A percentile compares a stretch with the other conserved stretches of the same genome.
phyloP scores from a whole-genome alignment of 1,284 basidiomycete species.

The Trichosporon asahii region DNA sequence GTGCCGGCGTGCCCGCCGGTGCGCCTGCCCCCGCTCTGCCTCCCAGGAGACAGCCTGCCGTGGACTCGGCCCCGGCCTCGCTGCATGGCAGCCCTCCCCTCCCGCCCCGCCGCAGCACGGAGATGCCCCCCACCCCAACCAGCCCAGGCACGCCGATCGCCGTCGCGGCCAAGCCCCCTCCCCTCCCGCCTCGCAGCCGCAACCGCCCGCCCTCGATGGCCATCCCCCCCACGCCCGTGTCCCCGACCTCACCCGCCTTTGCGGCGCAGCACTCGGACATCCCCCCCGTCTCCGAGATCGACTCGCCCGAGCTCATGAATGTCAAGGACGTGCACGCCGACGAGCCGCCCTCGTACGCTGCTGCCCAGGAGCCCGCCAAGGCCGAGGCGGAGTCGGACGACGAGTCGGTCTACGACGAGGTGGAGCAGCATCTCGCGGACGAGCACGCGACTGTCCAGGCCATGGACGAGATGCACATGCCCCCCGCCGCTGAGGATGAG shows the following conservation, averaged over 20 bases:
- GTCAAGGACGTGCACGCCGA: not conserved
- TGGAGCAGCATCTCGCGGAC: not conserved
- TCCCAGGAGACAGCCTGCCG: not conserved
- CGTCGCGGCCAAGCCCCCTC: not conserved
- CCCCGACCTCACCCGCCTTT: not conserved
- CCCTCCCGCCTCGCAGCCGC: slow-evolving; percentile 10
- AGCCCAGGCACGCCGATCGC: not conserved
- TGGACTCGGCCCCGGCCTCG: no score
- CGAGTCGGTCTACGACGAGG: not conserved
- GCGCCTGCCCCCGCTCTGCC: not conserved
- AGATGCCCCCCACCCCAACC: not conserved
- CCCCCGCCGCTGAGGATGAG: not conserved
- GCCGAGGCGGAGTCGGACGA: not conserved
- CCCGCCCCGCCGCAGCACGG: not conserved
- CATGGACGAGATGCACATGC: not conserved
- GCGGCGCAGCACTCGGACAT: not conserved
- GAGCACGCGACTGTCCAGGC: not conserved
- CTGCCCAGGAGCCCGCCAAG: not conserved
- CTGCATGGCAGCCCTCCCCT: not conserved
- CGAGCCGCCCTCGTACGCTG: not conserved
- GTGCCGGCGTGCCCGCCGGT: not conserved
- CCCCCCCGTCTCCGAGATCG: not conserved
- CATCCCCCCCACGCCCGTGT: not conserved
- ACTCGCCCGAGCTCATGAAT: not conserved
- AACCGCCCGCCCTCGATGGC: slow-evolving; percentile 8